These are phyloP conservation scores for Marasmius oreades DNA, from an alignment of 1,284 basidiomycete genomes.

Conservation along the genomic window DNA sequence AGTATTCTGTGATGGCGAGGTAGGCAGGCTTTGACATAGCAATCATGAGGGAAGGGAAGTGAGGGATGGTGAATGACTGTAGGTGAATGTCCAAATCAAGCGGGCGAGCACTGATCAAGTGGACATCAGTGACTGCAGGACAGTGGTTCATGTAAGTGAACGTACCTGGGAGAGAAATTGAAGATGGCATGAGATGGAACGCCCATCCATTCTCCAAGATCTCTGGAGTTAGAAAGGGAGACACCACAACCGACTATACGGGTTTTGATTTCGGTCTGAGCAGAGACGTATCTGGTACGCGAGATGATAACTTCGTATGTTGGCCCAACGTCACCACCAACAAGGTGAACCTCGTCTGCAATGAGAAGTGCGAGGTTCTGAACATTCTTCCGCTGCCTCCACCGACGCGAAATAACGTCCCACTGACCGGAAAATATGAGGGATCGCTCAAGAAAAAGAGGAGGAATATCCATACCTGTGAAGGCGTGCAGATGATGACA, in stretches of 20 bases:
- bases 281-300: constrained; percentile 90
- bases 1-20: constrained; percentile 88
- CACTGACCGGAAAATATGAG: constrained; percentile 51
- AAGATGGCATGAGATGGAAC: constrained; percentile 91
- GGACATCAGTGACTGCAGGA: constrained; percentile 4
- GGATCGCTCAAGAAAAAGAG: background rate
- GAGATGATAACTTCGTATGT: constrained; percentile 97
- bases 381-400: constrained; percentile 97
- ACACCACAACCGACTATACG: constrained; percentile 93
- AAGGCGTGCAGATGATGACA: constrained; percentile 90
- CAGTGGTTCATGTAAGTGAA: background rate
- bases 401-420: constrained; percentile 95
- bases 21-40: constrained; percentile 99
- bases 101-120: constrained; percentile 73
- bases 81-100: constrained; percentile 97
- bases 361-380: constrained; percentile 92
- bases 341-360: constrained; percentile 92
- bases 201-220: constrained; percentile 98
- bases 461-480: constrained; percentile 50
- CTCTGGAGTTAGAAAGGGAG: constrained; percentile 93
- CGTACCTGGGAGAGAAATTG: constrained; percentile 92
- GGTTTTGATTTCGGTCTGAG: constrained; percentile 90
- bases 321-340: constrained; percentile 90
- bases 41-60: constrained; percentile 98
- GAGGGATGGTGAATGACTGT: constrained; percentile 93